Evolutionary conservation across 1,284 basidiomycete species (phyloP).

Genomic region (Coniophora puteana): DNA sequence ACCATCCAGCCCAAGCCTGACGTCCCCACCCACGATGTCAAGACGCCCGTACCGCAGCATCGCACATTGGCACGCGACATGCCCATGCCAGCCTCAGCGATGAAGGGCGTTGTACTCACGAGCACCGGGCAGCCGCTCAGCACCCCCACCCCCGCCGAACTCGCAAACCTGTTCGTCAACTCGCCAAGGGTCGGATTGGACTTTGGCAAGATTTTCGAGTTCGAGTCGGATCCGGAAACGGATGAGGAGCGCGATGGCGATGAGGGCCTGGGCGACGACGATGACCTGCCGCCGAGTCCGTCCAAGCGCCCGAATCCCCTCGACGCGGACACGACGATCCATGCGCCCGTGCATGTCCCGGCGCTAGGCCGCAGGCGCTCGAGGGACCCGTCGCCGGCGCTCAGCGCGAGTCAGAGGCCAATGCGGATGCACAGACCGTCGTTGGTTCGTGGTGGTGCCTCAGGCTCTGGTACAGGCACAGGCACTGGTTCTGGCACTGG

Average conservation of each 20-base stretch:
- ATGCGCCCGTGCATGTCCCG: too few relatives aligned
- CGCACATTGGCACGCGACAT: constrained; percentile 30
- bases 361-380: too few relatives aligned
- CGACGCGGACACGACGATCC: too few relatives aligned
- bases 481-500: too few relatives aligned
- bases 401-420: too few relatives aligned
- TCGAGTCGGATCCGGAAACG: constrained; percentile 27
- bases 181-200: constrained; percentile 66
- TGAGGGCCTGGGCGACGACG: constrained; percentile 21
- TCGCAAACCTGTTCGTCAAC: constrained; percentile 59
- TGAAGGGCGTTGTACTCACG: constrained; percentile 79
- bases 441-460: too few relatives aligned
- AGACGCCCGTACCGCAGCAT: constrained; percentile 40
- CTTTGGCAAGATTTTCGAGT: constrained; percentile 73
- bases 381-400: constrained; percentile 15
- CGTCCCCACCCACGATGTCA: constrained; percentile 23
- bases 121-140: constrained; percentile 65
- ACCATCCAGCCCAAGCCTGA: constrained; percentile 21
- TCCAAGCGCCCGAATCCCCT: too few relatives aligned
- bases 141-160: constrained; percentile 63
- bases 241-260: constrained; percentile 16
- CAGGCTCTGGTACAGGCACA: too few relatives aligned
- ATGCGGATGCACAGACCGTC: constrained; percentile 31
- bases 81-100: constrained; percentile 69
- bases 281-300: constrained; percentile 25